Evolutionary conservation across 2,329 filamentous ascomycete genomes (phyloP).

Genomic region (Aspergillus fumigatus): DNA sequence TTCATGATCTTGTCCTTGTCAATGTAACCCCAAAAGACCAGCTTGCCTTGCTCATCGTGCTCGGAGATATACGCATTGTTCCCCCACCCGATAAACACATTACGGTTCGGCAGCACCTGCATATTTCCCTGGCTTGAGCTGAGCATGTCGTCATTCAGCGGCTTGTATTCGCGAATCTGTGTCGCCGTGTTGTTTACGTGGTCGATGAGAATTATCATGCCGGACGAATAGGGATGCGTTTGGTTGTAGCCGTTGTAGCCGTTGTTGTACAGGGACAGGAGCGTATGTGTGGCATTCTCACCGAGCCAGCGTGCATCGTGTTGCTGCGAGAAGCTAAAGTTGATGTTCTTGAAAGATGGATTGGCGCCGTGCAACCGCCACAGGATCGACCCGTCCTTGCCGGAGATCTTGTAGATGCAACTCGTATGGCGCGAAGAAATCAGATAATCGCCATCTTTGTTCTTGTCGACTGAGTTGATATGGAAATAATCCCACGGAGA

Average conservation of each 20-base stretch:
- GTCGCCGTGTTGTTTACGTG: slow-evolving; percentile 33
- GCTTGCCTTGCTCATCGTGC: slow-evolving; percentile 32
- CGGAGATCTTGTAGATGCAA: slow-evolving; percentile 40
- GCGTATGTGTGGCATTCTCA: slow-evolving; percentile 35
- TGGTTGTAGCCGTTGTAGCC: slow-evolving; percentile 38
- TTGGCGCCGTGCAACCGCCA: slow-evolving; percentile 37
- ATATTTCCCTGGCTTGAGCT: slow-evolving; percentile 39
- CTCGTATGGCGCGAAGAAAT: slow-evolving; percentile 40
- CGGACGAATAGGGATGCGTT: slow-evolving; percentile 35
- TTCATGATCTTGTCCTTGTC: slow-evolving; percentile 35
- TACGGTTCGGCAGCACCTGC: slow-evolving; percentile 34
- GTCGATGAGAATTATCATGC: slow-evolving; percentile 38
- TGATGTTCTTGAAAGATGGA: slow-evolving; percentile 34
- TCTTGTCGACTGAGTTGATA: slow-evolving; percentile 42
- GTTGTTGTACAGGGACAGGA: slow-evolving; percentile 41
- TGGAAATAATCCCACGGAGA: slow-evolving; percentile 46
- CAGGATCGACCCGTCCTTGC: slow-evolving; percentile 34
- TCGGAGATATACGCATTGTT: slow-evolving; percentile 39
- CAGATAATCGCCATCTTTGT: slow-evolving; percentile 37
- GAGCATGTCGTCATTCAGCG: slow-evolving; percentile 20
- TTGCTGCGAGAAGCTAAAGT: slow-evolving; percentile 42
- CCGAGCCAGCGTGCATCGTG: slow-evolving; percentile 39
- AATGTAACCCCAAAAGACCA: slow-evolving; percentile 36
- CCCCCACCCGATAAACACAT: slow-evolving; percentile 41
- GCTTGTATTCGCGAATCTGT: slow-evolving; percentile 29